Evolutionary conservation across 148 eudicot species (phyloP).

Genomic region (Gaultheria prostrata): DNA sequence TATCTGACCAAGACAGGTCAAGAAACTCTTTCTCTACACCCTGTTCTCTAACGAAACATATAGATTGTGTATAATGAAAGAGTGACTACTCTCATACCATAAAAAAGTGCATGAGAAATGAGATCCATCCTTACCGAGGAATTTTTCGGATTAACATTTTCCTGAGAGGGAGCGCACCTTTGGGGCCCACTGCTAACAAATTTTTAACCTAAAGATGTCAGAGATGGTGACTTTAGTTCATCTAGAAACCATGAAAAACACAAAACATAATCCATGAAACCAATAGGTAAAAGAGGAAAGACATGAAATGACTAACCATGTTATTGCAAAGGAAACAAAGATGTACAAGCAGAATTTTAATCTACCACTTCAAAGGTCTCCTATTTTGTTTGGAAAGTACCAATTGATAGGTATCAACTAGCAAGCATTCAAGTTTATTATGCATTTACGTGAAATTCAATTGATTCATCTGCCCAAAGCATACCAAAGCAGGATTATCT

Average conservation of each 20-base stretch:
- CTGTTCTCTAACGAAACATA: background rate
- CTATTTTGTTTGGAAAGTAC: background rate
- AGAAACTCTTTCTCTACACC: background rate
- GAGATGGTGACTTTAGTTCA: constrained; percentile 12
- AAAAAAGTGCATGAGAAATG: background rate
- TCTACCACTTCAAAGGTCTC: background rate
- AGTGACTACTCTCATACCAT: background rate
- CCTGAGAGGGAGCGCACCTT: constrained; percentile 72
- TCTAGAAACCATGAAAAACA: constrained; percentile 6
- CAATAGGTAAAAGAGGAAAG: background rate
- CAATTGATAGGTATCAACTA: background rate
- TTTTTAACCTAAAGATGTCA: constrained; percentile 67
- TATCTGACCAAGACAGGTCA: background rate
- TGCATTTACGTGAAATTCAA: background rate
- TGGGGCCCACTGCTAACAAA: constrained; percentile 74
- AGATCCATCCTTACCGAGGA: constrained; percentile 55
- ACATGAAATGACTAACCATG: constrained; percentile 4
- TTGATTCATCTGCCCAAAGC: background rate
- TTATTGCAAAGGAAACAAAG: background rate
- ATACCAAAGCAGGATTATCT: background rate
- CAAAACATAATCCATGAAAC: background rate
- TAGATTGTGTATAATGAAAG: background rate
- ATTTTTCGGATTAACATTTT: constrained; percentile 77
- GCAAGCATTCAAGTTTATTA: background rate
- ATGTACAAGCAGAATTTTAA: background rate